Base-by-base conservation (phyloP, 176 grass and related monocot species). In the Zea luxurians region DNA sequence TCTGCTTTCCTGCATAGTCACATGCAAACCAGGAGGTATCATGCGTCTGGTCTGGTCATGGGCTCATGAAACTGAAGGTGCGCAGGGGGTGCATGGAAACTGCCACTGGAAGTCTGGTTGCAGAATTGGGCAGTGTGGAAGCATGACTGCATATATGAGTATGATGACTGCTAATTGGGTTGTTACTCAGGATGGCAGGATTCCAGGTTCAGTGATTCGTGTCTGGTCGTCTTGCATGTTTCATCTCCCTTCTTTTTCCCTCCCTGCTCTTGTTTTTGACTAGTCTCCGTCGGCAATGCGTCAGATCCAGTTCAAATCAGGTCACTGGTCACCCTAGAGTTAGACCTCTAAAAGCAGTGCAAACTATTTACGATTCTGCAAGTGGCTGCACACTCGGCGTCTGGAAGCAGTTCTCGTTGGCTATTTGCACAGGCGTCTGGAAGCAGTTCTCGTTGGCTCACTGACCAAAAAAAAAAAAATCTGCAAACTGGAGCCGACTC, bases 11-110 rank as follows among this genome's bases (percentile, higher is more conserved):
- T 76, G 43, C 7, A 64, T 65, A 55, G 46, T 82, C 64, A 75
- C 64, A 75, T 74, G 76, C 69, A 36, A 75, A 50, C 57, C 62
- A 80, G 73, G 63, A 37, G 43, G 3, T 62, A 88, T 70, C 76
- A 83, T 74, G 15, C 9, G 16, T 55, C 66, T 57, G 65, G 48
- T 77, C 35, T 27, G 27, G 27, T 27, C 27, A 27, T 27, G 27
- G 27, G 27, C 27, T 27, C 27, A 71, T 87, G 48, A 60, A 66
- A 66, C 41, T 78, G 48, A 64, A 61, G 42, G 52, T 68, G 75
- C 27, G 64, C 66, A 74, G 41, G 17, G 74, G 54, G 45, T 79
- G 76, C 76, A 64, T 84, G 64, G 86, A 88, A 88, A 43, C 69
- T 75, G 80, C 69, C 52, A 62, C 45, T n/a, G 37, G 80, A 78